These are phyloP conservation scores for Xerocomellus dryophilus DNA, from an alignment of 768 basidiomycete genomes.

Conservation along the genomic window DNA sequence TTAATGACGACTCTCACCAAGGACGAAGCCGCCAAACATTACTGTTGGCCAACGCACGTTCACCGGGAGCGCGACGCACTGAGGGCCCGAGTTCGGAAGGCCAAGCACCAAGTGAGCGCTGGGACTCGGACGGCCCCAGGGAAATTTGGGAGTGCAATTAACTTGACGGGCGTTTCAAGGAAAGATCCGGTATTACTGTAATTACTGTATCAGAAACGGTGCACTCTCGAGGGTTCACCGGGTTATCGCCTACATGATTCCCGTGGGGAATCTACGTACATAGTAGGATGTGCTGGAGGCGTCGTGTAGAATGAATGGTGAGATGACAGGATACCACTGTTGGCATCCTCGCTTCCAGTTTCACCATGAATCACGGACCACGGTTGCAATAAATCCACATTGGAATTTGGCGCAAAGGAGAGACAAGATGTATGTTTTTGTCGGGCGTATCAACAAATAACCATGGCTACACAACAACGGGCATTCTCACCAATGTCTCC, in stretches of 20 bases:
- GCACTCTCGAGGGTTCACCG: neutral
- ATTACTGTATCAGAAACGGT: constrained; percentile 3
- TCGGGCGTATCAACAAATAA: constrained; percentile 14
- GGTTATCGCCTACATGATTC: neutral
- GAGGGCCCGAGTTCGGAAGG: neutral
- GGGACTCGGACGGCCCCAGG: too few relatives aligned
- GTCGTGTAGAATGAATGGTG: neutral
- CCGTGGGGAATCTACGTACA: neutral
- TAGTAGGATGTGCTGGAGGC: neutral
- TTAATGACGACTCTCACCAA: neutral
- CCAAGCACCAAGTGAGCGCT: neutral
- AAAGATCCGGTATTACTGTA: constrained; percentile 9
- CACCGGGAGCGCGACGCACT: neutral
- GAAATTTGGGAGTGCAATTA: too few relatives aligned
- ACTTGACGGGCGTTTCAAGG: constrained; percentile 16
- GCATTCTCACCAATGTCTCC: neutral
- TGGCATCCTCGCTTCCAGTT: neutral
- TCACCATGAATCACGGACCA: neutral
- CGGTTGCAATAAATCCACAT: constrained; percentile 3
- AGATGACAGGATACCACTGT: neutral
- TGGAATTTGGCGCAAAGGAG: neutral
- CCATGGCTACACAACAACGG: constrained; percentile 14
- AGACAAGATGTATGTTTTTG: neutral
- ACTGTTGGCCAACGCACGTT: neutral
- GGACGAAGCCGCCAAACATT: neutral